Evolutionary conservation across 331 rosid species (phyloP).

Genomic region (Arachis monticola): DNA sequence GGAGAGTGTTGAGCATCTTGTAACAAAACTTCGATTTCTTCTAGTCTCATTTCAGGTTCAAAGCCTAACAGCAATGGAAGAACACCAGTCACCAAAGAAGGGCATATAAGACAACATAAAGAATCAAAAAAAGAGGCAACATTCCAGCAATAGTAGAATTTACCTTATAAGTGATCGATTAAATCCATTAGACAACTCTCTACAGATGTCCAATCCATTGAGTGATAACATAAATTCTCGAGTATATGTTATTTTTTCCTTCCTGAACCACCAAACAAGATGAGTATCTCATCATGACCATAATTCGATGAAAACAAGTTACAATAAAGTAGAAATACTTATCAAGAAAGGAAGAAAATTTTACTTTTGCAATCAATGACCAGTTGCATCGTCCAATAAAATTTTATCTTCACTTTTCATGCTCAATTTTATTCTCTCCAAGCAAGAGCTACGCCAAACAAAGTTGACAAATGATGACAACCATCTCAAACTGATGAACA

Average conservation of each 20-base stretch:
- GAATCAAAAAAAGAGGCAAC: constrained; percentile 16
- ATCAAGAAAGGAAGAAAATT: constrained; percentile 33
- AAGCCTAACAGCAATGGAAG: constrained; percentile 29
- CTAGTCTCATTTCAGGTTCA: neutral
- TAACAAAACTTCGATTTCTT: too few species aligned
- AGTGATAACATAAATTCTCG: constrained; percentile 81
- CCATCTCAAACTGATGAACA: constrained; percentile 29
- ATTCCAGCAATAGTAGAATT: constrained; percentile 11
- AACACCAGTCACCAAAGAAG: constrained; percentile 5
- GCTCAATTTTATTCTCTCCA: constrained; percentile 66
- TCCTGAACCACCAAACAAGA: constrained; percentile 60
- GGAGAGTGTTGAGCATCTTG: too few species aligned
- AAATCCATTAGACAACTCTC: constrained; percentile 73
- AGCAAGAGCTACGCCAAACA: constrained; percentile 35
- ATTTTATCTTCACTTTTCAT: constrained; percentile 56
- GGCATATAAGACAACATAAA: too few species aligned
- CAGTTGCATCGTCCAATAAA: constrained; percentile 49
- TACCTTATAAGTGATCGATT: constrained; percentile 80
- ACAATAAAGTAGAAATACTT: neutral
- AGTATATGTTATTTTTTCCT: constrained; percentile 56
- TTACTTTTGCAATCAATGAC: constrained; percentile 65
- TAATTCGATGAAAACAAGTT: constrained; percentile 6
- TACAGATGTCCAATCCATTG: constrained; percentile 75
- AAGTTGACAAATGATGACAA: constrained; percentile 29
- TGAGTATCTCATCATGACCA: constrained; percentile 29